Conservation (phyloP, 2,329 filamentous ascomycete species). For the Penicillium sp. region DNA sequence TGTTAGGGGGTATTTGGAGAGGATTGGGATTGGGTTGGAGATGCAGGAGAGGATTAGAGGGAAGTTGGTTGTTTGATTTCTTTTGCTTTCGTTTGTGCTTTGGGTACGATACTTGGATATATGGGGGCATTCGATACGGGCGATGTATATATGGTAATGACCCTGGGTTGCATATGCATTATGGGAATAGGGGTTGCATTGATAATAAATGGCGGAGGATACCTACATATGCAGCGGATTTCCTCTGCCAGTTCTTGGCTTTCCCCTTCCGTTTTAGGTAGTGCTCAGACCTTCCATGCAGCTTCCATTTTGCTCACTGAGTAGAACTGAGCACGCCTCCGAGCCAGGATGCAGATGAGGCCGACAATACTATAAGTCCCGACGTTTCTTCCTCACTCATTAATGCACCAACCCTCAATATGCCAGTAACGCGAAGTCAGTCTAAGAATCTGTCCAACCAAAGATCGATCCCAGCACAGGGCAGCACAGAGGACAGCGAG, state of each 20-base stretch:
- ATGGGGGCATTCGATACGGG: constrained; percentile 8
- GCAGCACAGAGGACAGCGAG: not conserved
- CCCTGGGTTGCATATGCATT: constrained; percentile 3
- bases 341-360: no score
- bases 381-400: no score
- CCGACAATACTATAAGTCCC: no score
- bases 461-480: not conserved
- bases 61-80: constrained; percentile 25
- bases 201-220: constrained; percentile 2
- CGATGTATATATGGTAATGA: constrained; percentile 18
- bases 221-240: no score
- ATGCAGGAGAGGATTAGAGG: constrained; percentile 41
- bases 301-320: no score
- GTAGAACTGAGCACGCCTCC: no score
- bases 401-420: not conserved
- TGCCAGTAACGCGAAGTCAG: not conserved
- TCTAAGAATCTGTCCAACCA: not conserved
- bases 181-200: not conserved
- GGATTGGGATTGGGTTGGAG: constrained; percentile 55
- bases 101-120: constrained; percentile 2
- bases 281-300: no score
- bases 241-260: no score
- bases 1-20: constrained; percentile 60
- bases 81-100: not conserved
- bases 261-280: no score